A percentile compares a stretch with the other conserved stretches of the same genome.
Evolutionary conservation across 164 flowering plant genomes (phyloP).

Genomic region (Nymphaea thermarum): DNA sequence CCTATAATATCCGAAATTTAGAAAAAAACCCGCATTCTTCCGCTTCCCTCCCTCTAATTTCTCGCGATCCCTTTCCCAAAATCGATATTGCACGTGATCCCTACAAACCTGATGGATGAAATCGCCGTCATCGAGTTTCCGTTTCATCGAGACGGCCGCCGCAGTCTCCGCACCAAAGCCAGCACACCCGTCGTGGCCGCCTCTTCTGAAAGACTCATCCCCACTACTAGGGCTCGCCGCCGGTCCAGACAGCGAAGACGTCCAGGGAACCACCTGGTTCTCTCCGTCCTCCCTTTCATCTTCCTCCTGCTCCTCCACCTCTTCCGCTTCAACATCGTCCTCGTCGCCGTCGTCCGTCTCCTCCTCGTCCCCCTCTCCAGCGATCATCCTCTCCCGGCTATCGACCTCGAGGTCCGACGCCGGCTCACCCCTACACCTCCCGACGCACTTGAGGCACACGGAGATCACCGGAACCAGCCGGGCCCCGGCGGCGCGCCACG

Average conservation of each 20-base stretch:
- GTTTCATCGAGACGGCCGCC: slow-evolving; percentile 15
- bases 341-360: slow-evolving; percentile 5
- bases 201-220: slow-evolving; percentile 7
- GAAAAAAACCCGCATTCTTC: not conserved
- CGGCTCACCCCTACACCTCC: not conserved
- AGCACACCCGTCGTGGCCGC: not conserved
- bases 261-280: slow-evolving; percentile 33
- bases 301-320: slow-evolving; percentile 6
- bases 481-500: slow-evolving; percentile 65
- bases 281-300: slow-evolving; percentile 22
- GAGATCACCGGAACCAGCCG: slow-evolving; percentile 38
- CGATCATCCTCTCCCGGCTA: not conserved
- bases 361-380: slow-evolving; percentile 5
- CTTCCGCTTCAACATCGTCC: slow-evolving; percentile 3
- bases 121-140: slow-evolving; percentile 22
- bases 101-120: slow-evolving; percentile 5
- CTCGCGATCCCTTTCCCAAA: not conserved
- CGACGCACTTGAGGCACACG: slow-evolving; percentile 29
- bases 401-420: not conserved
- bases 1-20: no score
- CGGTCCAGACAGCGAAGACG: slow-evolving; percentile 10
- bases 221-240: slow-evolving; percentile 14
- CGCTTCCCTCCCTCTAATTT: not conserved
- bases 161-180: not conserved
- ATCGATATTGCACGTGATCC: not conserved